A percentile compares a stretch with the other conserved stretches of the same genome.
These are phyloP conservation scores for Ocimum tenuiflorum DNA, from an alignment of 257 asterid species.

Conservation along the genomic window DNA sequence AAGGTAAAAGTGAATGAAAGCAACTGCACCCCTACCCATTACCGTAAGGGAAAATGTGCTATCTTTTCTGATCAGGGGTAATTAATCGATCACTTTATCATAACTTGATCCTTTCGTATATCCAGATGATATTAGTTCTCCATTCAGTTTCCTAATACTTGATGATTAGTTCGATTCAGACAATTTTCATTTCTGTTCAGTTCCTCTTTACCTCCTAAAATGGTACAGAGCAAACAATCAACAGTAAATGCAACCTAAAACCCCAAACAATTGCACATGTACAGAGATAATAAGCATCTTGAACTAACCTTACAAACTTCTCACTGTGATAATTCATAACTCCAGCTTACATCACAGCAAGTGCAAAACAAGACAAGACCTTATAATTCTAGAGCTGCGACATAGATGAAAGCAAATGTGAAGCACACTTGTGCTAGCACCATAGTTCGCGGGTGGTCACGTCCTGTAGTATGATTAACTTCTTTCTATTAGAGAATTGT, in stretches of 20 bases:
- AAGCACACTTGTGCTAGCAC: conserved; percentile 15
- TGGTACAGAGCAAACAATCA: background rate
- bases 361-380: conserved; percentile 3
- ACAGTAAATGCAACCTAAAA: background rate
- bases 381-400: conserved; percentile 1
- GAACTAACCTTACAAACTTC: conserved; percentile 76
- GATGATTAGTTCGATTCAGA: background rate
- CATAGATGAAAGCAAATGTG: conserved; percentile 1
- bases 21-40: background rate
- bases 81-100: background rate
- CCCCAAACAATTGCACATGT: background rate
- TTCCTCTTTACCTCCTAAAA: background rate
- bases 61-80: background rate
- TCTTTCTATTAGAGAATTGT: conserved; percentile 11
- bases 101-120: background rate
- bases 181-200: background rate
- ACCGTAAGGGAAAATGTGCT: background rate
- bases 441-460: conserved; percentile 13
- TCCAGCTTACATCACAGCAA: conserved; percentile 33
- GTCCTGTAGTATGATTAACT: conserved; percentile 18
- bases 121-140: background rate
- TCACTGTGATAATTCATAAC: conserved; percentile 54
- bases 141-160: background rate
- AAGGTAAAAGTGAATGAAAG: background rate
- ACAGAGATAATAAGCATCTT: conserved; percentile 2